Percentiles rank a stretch among this genome's conserved stretches.
phyloP scores from a whole-genome alignment of 2,329 filamentous ascomycete species.

The Fusarium heterosporum region DNA sequence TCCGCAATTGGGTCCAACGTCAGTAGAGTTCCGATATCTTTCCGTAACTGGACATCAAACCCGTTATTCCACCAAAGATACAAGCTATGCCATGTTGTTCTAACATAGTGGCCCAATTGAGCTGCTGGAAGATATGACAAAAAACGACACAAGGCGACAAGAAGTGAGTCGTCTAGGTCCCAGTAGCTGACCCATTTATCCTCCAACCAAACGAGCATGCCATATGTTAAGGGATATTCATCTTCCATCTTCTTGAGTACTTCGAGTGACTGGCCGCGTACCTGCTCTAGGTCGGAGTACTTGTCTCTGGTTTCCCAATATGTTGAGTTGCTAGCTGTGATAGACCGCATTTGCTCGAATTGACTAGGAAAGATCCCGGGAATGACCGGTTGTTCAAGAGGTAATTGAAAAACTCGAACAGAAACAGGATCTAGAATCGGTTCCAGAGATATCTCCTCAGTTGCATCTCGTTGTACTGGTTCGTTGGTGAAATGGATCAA shows the following conservation, averaged over 20 bases:
- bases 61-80: neutral
- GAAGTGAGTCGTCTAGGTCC: neutral
- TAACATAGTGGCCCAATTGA: neutral
- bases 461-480: fast-evolving
- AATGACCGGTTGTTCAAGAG: neutral
- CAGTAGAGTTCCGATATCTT: too few species aligned
- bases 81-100: fast-evolving
- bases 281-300: too few species aligned
- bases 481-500: neutral
- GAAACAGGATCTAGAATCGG: neutral
- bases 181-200: neutral
- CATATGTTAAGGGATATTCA: neutral
- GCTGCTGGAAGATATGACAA: too few species aligned
- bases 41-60: fast-evolving
- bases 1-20: too few species aligned
- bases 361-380: neutral
- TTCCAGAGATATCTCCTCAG: fast-evolving
- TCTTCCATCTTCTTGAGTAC: too few species aligned
- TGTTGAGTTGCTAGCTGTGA: neutral
- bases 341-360: slow-evolving; percentile 1
- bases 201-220: neutral
- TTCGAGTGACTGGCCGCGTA: too few species aligned
- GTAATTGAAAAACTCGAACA: neutral
- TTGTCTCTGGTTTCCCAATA: neutral
- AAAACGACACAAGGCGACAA: too few species aligned